Conservation (phyloP, 306 rosid species). For the Lathyrus tuberosus region DNA sequence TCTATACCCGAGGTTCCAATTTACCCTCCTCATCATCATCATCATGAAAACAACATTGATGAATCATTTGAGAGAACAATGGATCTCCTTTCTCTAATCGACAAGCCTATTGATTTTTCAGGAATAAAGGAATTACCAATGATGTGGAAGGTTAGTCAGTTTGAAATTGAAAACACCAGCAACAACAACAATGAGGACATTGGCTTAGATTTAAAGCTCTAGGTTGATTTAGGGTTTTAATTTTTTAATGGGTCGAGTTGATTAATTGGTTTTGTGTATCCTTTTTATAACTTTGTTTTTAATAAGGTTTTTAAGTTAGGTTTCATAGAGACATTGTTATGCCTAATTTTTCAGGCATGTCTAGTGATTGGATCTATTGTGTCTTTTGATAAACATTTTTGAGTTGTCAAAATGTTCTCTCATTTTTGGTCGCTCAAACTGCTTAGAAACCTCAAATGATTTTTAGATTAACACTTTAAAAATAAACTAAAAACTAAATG, state of each 20-base stretch:
- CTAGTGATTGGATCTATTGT: neutral
- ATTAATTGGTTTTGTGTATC: neutral
- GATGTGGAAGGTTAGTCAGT: no score
- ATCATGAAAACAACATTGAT: no score
- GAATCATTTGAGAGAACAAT: neutral
- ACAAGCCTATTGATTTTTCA: neutral
- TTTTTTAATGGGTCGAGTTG: neutral
- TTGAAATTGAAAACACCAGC: neutral
- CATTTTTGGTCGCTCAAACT: no score
- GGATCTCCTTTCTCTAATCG: neutral
- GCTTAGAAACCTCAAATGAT: no score
- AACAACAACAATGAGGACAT: neutral
- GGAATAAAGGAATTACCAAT: no score
- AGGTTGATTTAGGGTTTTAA: neutral
- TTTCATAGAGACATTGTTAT: neutral
- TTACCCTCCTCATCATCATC: neutral
- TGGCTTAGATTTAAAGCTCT: neutral
- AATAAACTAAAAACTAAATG: no score
- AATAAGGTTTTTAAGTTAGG: neutral
- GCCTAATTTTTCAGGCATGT: neutral
- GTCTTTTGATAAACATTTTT: neutral
- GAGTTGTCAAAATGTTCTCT: no score
- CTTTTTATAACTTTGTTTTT: neutral
- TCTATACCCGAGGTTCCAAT: neutral
- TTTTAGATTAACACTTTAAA: no score